Evolutionary conservation across 2,329 filamentous ascomycete genomes (phyloP).

Genomic region (Ophiostoma quercus): DNA sequence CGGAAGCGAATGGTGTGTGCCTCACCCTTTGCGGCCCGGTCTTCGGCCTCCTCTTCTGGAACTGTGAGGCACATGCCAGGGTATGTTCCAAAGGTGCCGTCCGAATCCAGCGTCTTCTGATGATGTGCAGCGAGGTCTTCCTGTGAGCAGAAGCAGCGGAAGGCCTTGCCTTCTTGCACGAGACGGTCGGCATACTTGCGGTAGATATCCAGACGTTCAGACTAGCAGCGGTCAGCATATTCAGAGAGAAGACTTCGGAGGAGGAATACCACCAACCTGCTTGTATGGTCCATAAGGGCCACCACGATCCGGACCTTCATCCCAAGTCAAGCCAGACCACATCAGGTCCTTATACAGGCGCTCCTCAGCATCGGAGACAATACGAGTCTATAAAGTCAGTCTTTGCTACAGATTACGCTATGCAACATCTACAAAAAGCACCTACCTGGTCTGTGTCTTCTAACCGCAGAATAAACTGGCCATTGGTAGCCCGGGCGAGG

Average conservation of each 20-base stretch:
- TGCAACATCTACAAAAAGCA: neutral
- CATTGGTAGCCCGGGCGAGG: conserved; percentile 78
- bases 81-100: conserved; percentile 41
- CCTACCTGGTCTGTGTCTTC: conserved; percentile 89
- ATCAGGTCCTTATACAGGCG: conserved; percentile 71
- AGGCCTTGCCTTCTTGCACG: conserved; percentile 67
- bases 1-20: conserved; percentile 72
- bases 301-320: conserved; percentile 81
- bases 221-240: conserved; percentile 45
- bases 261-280: conserved; percentile 54
- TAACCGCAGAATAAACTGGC: conserved; percentile 83
- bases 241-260: neutral
- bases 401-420: conserved; percentile 2
- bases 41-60: conserved; percentile 60
- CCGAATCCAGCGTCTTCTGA: conserved; percentile 54
- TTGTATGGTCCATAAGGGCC: conserved; percentile 81
- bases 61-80: conserved; percentile 67
- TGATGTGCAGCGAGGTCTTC: conserved; percentile 65
- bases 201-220: conserved; percentile 72
- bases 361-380: conserved; percentile 72
- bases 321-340: conserved; percentile 90
- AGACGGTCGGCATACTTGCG: conserved; percentile 63
- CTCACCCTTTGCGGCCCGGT: conserved; percentile 64
- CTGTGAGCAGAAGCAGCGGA: conserved; percentile 85
- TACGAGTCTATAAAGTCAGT: conserved; percentile 58